These are phyloP conservation scores for Saccharum hybrid DNA, from an alignment of 202 grass and related monocot species.

Conservation along the genomic window DNA sequence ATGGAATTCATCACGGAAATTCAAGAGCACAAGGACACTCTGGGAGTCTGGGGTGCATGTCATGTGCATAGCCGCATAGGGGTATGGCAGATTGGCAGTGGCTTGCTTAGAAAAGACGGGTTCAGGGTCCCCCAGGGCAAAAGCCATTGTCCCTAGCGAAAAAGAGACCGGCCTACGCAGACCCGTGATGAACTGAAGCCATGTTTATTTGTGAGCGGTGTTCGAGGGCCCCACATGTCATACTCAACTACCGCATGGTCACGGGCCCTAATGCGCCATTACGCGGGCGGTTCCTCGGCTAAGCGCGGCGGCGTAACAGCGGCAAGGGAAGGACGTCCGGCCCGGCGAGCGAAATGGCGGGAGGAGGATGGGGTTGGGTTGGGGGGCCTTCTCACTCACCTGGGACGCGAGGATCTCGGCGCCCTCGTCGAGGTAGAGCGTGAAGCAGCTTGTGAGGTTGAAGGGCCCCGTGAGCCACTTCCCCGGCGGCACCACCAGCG, in stretches of 20 bases:
- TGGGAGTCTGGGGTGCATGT: neutral
- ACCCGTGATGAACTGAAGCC: slow-evolving; percentile 26
- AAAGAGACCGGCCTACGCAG: slow-evolving; percentile 1
- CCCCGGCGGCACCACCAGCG: slow-evolving; percentile 74
- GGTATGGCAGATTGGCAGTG: neutral
- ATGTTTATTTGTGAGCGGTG: neutral
- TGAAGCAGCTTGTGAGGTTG: slow-evolving; percentile 98
- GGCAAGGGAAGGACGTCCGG: neutral
- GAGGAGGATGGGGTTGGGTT: neutral
- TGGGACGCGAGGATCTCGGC: slow-evolving; percentile 89
- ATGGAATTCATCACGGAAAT: neutral
- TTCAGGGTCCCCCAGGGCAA: neutral
- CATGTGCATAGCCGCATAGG: neutral
- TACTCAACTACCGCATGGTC: neutral
- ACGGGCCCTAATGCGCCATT: neutral
- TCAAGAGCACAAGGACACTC: neutral
- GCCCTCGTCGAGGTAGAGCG: slow-evolving; percentile 84
- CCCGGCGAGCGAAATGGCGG: neutral
- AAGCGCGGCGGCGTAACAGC: slow-evolving; percentile 17
- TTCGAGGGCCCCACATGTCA: neutral
- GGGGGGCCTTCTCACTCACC: slow-evolving; percentile 31
- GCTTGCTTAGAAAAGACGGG: slow-evolving; percentile 11
- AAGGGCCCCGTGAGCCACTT: slow-evolving; percentile 91
- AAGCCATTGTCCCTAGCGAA: slow-evolving; percentile 27
- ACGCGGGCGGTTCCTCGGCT: neutral